A percentile compares a stretch with the other conserved stretches of the same genome.
These are phyloP conservation scores for Paulownia fortunei DNA, from an alignment of 257 asterid genomes.

Conservation along the genomic window DNA sequence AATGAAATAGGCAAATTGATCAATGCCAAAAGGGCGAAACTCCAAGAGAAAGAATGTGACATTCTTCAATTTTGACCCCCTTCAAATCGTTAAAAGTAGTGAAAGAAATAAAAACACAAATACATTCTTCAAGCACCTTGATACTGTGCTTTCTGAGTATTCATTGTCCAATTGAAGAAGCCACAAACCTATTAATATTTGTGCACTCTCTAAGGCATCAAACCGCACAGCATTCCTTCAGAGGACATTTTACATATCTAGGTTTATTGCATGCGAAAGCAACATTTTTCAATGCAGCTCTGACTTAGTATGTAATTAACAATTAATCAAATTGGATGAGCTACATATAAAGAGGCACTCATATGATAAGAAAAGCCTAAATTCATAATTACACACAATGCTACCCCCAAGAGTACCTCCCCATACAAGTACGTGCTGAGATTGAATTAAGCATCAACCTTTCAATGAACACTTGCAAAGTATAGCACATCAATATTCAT, in stretches of 20 bases:
- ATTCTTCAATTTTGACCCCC: not conserved
- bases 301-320: not conserved
- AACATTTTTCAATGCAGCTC: not conserved
- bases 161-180: not conserved
- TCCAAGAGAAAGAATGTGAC: not conserved
- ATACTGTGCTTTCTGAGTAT: too few species aligned
- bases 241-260: not conserved
- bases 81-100: not conserved
- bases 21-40: not conserved
- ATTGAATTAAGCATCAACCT: not conserved
- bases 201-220: not conserved
- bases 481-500: not conserved
- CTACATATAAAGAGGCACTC: not conserved
- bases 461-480: not conserved
- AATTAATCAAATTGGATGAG: not conserved
- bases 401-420: not conserved
- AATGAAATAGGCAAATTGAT: not conserved
- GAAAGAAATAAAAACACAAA: too few species aligned
- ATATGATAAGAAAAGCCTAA: not conserved
- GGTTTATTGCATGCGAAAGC: not conserved
- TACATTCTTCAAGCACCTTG: too few species aligned
- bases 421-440: not conserved
- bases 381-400: not conserved
- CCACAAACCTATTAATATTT: not conserved
- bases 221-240: not conserved